Evolutionary conservation across 192 early-diverging fungal species (phyloP).

Genomic region (Coemansia sp.): DNA sequence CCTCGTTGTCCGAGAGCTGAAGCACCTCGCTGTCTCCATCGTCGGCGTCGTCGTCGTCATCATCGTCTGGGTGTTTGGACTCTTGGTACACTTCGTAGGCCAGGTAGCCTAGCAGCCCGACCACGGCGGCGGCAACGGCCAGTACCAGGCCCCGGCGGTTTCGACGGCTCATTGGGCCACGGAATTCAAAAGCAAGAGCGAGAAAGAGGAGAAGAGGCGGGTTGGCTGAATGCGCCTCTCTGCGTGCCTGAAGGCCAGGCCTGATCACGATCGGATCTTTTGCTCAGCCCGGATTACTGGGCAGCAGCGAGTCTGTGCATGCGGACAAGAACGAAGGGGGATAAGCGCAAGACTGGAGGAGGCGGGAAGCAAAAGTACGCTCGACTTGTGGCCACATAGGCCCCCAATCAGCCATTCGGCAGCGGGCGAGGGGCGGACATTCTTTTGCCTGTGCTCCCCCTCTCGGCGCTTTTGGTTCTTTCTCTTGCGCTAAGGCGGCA

Average conservation of each 20-base stretch:
- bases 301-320: no score
- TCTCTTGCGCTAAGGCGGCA: no score
- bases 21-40: neutral
- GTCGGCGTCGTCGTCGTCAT: constrained; percentile 2
- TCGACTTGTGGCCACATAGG: no score
- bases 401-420: no score
- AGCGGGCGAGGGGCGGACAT: no score
- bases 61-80: neutral
- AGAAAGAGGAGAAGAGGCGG: neutral
- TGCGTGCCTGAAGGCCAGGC: neutral
- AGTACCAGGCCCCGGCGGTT: constrained; percentile 8
- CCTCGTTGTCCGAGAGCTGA: neutral
- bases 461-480: no score
- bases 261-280: neutral
- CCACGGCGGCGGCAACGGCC: constrained; percentile 3
- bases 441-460: no score
- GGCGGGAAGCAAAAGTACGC: no score
- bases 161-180: constrained; percentile 9
- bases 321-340: no score
- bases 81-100: constrained; percentile 27
- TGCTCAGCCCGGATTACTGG: no score
- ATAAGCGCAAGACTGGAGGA: no score
- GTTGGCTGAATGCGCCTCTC: no score
- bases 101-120: constrained; percentile 10
- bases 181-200: neutral